Evolutionary conservation across 768 basidiomycete genomes (phyloP), one percentile per base, ranked within the genome.

Genomic region (Chalciporus chontae): DNA sequence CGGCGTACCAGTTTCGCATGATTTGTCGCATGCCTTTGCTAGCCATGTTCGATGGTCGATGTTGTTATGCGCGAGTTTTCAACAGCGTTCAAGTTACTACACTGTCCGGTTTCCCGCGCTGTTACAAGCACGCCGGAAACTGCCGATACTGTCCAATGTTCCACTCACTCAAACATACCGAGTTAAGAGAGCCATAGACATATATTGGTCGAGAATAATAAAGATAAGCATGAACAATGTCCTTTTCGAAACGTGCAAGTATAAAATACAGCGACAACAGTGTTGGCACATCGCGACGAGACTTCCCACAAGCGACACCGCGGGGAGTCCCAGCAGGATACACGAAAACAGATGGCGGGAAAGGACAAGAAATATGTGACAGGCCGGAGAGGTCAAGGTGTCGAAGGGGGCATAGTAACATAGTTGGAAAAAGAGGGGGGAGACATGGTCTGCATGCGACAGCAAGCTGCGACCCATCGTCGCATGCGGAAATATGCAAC

Each of bases 1-100:
- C 58, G 55, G 76, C 76, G 53, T 69, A 71, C 74, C 74, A 76
- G 58, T 77, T 56, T 53, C 63, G 64, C 68, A 68, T 67, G 55
- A 69, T 69, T 36, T 56, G 51, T 24, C 57, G 68, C n/a, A 14
- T n/a, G 15, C 51, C 55, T 49, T 50, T 61, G 40, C 34, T 41
- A 24, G 54, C 59, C 66, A 69, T 69, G 50, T 48, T 58, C 41
- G 43, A 51, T 51, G 29, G 29, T 55, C 8, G 15, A 39, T 46
- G 46, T 40, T 46, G 46, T 40, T 13, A 29, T 43, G n/a, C 18
- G 40, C 27, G 26, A 9, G 46, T 48, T 44, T 23, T 23, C 19
- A 40, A 26, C 34, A 36, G 7, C 34, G 21, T 4, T 21, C 21
- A 21, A 21, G 21, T 36, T n/a, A 41, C 19, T 27, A 15, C n/a